A percentile compares a stretch with the other conserved stretches of the same genome.
Evolutionary conservation across 495 filamentous ascomycete species (phyloP).

Genomic region (Aspergillus asperescens): DNA sequence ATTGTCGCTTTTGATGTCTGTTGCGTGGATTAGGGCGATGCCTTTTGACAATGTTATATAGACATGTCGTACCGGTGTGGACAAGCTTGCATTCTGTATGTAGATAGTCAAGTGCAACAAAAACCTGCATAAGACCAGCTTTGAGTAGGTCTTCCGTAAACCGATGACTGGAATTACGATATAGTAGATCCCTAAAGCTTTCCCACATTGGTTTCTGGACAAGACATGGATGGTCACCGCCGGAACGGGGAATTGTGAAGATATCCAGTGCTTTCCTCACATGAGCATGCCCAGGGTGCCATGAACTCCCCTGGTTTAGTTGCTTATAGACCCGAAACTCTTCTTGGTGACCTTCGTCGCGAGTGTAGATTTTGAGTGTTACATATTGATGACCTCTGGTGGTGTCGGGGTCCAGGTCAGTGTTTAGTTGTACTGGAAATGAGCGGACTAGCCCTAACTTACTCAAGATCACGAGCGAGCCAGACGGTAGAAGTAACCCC

Average conservation of each 20-base stretch:
- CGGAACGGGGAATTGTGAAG: slow-evolving; percentile 26
- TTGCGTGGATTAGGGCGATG: slow-evolving; percentile 6
- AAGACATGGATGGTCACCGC: slow-evolving; percentile 32
- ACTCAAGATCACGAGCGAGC: slow-evolving; percentile 49
- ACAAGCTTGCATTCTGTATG: slow-evolving; percentile 48
- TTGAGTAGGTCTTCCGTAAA: slow-evolving; percentile 31
- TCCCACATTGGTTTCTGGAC: slow-evolving; percentile 41
- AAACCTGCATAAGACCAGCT: slow-evolving; percentile 27
- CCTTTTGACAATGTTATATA: slow-evolving; percentile 10
- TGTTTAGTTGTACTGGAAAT: not conserved
- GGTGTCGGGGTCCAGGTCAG: slow-evolving; percentile 9
- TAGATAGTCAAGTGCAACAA: slow-evolving; percentile 42
- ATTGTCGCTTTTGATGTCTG: slow-evolving; percentile 43
- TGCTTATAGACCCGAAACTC: slow-evolving; percentile 28
- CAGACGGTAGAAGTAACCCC: slow-evolving; percentile 51
- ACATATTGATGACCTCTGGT: slow-evolving; percentile 37
- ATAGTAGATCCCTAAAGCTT: slow-evolving; percentile 32
- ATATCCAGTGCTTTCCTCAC: slow-evolving; percentile 26
- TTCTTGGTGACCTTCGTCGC: slow-evolving; percentile 19
- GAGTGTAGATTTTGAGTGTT: slow-evolving; percentile 38
- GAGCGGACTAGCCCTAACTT: slow-evolving; percentile 23
- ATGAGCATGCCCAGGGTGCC: slow-evolving; percentile 26
- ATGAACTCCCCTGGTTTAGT: slow-evolving; percentile 18
- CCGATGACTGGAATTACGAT: slow-evolving; percentile 25
- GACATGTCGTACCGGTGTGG: slow-evolving; percentile 29